Evolutionary conservation across 305 asterid species (phyloP).

Genomic region (Galium porrigens): DNA sequence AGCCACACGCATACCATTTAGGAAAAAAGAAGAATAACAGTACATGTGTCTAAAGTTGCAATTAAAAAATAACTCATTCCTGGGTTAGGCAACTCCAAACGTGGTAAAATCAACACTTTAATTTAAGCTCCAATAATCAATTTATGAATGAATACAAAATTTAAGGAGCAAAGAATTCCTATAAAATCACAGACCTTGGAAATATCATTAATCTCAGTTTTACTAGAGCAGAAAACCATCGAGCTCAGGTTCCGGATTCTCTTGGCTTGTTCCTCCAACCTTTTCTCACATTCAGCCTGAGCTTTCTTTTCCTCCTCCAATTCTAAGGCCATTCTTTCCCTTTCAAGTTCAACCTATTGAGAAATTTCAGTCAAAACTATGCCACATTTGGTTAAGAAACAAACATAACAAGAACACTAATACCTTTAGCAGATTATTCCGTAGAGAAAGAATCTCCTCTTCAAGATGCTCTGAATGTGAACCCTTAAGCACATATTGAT

Average conservation of each 20-base stretch:
- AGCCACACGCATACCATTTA: not conserved
- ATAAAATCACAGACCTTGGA: constrained; percentile 35
- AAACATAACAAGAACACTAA: constrained; percentile 15
- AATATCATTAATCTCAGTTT: constrained; percentile 44
- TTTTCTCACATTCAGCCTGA: constrained; percentile 78
- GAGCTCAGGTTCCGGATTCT: constrained; percentile 78
- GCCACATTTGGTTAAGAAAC: constrained; percentile 5
- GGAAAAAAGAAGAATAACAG: not conserved
- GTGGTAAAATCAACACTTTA: not conserved
- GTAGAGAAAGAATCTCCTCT: constrained; percentile 67
- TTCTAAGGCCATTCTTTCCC: constrained; percentile 87
- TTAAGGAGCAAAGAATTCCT: not conserved
- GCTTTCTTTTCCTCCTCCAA: constrained; percentile 92
- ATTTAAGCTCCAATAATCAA: too few species aligned
- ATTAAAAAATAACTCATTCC: not conserved
- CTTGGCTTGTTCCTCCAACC: constrained; percentile 79
- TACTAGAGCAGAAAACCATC: constrained; percentile 64
- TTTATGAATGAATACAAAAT: not conserved
- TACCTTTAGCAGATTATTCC: constrained; percentile 86
- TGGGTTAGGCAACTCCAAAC: not conserved
- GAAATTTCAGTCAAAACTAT: constrained; percentile 15
- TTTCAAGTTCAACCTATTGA: constrained; percentile 72
- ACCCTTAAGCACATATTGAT: constrained; percentile 38
- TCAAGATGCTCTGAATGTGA: constrained; percentile 74
- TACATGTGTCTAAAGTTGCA: not conserved